These are phyloP conservation scores for Colletotrichum truncatum DNA, from an alignment of 2,329 filamentous ascomycete genomes.

Conservation along the genomic window DNA sequence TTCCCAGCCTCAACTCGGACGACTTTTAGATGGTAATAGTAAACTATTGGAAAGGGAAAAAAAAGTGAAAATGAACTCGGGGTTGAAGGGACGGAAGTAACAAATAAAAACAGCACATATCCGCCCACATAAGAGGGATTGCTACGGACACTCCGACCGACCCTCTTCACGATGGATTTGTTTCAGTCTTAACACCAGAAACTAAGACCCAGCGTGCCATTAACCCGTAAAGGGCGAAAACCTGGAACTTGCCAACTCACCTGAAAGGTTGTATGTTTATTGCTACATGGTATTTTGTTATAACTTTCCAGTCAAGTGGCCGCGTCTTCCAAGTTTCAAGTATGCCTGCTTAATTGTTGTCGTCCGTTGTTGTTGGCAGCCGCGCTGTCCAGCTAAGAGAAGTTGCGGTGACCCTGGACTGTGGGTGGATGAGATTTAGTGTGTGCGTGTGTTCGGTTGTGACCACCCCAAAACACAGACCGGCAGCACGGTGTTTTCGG, in stretches of 20 bases:
- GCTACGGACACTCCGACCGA: not conserved
- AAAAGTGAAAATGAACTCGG: no score
- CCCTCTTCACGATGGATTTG: not conserved
- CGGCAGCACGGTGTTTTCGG: not conserved
- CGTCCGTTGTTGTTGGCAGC: not conserved
- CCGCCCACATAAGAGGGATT: not conserved
- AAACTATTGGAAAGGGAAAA: no score
- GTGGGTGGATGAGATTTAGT: not conserved
- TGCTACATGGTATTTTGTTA: not conserved
- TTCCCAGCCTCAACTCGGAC: no score
- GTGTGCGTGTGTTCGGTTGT: not conserved
- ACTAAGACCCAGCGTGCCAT: conserved; percentile 10
- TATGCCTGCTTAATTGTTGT: conserved; percentile 11
- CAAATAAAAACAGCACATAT: not conserved
- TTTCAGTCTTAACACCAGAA: not conserved
- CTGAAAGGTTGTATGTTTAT: not conserved
- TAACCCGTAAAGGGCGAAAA: not conserved
- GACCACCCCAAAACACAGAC: no score
- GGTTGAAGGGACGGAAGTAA: no score
- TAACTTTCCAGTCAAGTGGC: not conserved
- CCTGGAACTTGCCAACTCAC: not conserved
- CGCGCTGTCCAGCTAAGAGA: not conserved
- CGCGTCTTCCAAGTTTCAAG: conserved; percentile 13
- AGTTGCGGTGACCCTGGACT: not conserved
- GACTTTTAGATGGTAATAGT: no score